phyloP scores from a whole-genome alignment of 2,329 filamentous ascomycete genomes.

The Malbranchea cinnamomea region DNA sequence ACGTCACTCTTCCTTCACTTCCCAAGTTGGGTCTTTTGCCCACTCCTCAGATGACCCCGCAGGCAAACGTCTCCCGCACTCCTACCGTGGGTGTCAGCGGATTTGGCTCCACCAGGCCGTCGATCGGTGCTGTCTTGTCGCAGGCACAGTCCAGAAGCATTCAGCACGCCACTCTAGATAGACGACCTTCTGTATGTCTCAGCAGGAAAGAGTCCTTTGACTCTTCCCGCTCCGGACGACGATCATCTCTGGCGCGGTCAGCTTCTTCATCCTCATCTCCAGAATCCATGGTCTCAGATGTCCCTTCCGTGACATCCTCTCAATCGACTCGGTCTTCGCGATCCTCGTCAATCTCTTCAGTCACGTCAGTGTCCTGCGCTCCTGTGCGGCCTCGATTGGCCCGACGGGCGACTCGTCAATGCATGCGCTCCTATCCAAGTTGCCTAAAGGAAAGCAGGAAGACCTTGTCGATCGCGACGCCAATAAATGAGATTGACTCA shows the following conservation, averaged over 20 bases:
- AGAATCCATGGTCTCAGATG: constrained; percentile 50
- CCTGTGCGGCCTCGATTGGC: constrained; percentile 20
- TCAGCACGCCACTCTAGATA: constrained; percentile 41
- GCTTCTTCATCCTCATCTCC: constrained; percentile 40
- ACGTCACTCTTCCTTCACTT: constrained; percentile 32
- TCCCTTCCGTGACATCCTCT: constrained; percentile 36
- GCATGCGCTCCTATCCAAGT: constrained; percentile 17
- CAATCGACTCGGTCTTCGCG: constrained; percentile 37
- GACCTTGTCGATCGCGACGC: constrained; percentile 22
- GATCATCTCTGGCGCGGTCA: constrained; percentile 35
- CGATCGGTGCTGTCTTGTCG: constrained; percentile 45
- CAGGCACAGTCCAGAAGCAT: constrained; percentile 40
- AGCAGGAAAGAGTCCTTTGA: constrained; percentile 27
- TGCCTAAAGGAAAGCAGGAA: constrained; percentile 23
- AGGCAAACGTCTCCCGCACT: constrained; percentile 38
- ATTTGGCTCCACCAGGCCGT: constrained; percentile 36
- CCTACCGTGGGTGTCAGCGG: constrained; percentile 45
- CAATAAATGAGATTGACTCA: constrained; percentile 23
- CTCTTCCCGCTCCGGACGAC: constrained; percentile 31
- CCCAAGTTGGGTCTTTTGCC: constrained; percentile 41
- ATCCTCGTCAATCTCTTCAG: constrained; percentile 34
- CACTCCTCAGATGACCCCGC: constrained; percentile 48
- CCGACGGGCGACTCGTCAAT: constrained; percentile 26
- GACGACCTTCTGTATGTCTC: constrained; percentile 24
- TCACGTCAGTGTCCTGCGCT: constrained; percentile 19